Evolutionary conservation across 1,284 basidiomycete genomes (phyloP).

Genomic region (Coniferiporia sulphurascens): DNA sequence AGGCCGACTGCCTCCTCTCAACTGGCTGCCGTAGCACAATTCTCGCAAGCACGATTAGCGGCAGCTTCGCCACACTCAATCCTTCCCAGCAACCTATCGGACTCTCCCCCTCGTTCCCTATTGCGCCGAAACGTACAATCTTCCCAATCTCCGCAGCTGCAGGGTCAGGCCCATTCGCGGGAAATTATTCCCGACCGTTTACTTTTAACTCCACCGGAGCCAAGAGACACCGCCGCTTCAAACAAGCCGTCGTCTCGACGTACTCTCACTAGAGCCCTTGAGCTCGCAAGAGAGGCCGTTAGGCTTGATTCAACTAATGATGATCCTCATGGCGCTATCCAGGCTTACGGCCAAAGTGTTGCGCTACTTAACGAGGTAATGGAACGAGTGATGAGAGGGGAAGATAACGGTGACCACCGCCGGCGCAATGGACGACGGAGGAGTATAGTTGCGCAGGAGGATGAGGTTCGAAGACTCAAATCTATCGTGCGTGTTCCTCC

Average conservation of each 20-base stretch:
- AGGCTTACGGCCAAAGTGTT: conserved; percentile 78
- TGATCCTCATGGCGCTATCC: conserved; percentile 75
- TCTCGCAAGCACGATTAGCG: conserved; percentile 49
- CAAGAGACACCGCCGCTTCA: conserved; percentile 33
- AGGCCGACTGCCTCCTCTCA: conserved; percentile 51
- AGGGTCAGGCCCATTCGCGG: conserved; percentile 31
- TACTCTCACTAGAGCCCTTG: conserved; percentile 71
- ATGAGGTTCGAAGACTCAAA: conserved; percentile 74
- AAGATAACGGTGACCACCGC: conserved; percentile 64
- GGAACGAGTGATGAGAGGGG: conserved; percentile 77
- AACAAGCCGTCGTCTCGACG: conserved; percentile 68
- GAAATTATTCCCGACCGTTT: conserved; percentile 41
- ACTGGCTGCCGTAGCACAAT: conserved; percentile 53
- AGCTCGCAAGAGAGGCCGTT: conserved; percentile 80
- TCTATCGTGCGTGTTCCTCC: conserved; percentile 60
- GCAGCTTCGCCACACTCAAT: conserved; percentile 29
- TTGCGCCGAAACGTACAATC: conserved; percentile 31
- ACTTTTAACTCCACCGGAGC: conserved; percentile 39
- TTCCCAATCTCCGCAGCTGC: conserved; percentile 23
- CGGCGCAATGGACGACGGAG: conserved; percentile 57
- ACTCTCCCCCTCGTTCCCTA: conserved; percentile 50
- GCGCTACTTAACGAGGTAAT: conserved; percentile 80
- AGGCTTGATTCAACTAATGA: conserved; percentile 76
- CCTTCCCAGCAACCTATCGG: conserved; percentile 49
- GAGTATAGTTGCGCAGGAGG: conserved; percentile 79